A percentile compares a stretch with the other conserved stretches of the same genome.
Evolutionary conservation across 371 early-diverging fungal species (phyloP).

Genomic region (Smittium mucronatum): DNA sequence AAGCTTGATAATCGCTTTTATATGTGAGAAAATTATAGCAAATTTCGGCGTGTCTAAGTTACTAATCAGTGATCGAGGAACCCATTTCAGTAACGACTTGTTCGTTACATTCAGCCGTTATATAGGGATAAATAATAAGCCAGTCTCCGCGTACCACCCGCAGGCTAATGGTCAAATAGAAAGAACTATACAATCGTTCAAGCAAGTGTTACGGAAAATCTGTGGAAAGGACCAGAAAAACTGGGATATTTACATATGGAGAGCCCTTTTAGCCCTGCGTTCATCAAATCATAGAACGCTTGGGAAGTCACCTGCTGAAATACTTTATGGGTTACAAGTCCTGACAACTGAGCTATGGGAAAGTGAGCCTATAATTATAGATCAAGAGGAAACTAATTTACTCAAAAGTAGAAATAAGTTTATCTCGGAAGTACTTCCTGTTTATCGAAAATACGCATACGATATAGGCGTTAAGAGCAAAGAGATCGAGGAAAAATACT

Average conservation of each 20-base stretch:
- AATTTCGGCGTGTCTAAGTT: not conserved
- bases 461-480: not conserved
- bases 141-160: slow-evolving; percentile 21
- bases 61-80: not conserved
- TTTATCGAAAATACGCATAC: not conserved
- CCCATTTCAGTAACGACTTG: not conserved
- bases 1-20: slow-evolving; percentile 15
- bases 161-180: slow-evolving; percentile 30
- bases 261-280: slow-evolving; percentile 9
- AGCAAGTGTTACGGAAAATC: slow-evolving; percentile 6
- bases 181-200: slow-evolving; percentile 23
- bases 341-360: not conserved
- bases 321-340: slow-evolving; percentile 12
- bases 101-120: slow-evolving; percentile 10
- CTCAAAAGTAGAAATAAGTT: not conserved
- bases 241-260: slow-evolving; percentile 7
- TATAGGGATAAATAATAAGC: slow-evolving; percentile 16
- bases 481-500: not conserved
- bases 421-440: not conserved
- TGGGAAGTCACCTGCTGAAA: slow-evolving; percentile 6
- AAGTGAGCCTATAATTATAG: not conserved
- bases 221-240: not conserved
- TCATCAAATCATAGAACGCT: slow-evolving; percentile 8
- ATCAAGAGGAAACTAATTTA: not conserved
- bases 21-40: not conserved